Percentiles rank a stretch among this genome's conserved stretches.
Conservation (phyloP, 2,329 filamentous ascomycete genomes). For the Spiromastix sp. region DNA sequence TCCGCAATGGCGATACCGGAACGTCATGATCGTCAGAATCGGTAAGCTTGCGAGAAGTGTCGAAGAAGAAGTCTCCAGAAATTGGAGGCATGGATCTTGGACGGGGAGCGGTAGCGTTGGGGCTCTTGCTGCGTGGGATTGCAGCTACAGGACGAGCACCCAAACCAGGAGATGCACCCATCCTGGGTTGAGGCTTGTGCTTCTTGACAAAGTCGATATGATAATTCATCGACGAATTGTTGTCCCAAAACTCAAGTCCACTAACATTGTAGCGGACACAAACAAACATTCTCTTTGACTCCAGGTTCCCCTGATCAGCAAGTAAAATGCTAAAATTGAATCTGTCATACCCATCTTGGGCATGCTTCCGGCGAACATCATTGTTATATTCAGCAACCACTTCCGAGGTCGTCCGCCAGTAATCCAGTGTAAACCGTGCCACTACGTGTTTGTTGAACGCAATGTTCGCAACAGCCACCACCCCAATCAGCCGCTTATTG, state of each 20-base stretch:
- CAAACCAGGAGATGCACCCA: slow-evolving; percentile 38
- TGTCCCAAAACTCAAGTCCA: slow-evolving; percentile 89
- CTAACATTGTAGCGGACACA: slow-evolving; percentile 81
- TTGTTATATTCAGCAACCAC: slow-evolving; percentile 79
- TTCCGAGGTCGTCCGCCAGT: slow-evolving; percentile 98
- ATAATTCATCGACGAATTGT: slow-evolving; percentile 78
- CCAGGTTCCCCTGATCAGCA: slow-evolving; percentile 80
- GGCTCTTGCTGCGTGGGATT: slow-evolving; percentile 57
- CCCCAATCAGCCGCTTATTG: slow-evolving; percentile 76
- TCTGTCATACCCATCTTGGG: slow-evolving; percentile 61
- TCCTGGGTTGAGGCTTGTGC: slow-evolving; percentile 46
- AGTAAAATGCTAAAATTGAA: slow-evolving; percentile 94
- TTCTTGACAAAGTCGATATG: slow-evolving; percentile 89
- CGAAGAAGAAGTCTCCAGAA: slow-evolving; percentile 62
- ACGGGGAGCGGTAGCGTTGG: slow-evolving; percentile 39
- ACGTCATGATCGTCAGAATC: slow-evolving; percentile 2
- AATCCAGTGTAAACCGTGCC: slow-evolving; percentile 92
- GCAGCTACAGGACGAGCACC: slow-evolving; percentile 42
- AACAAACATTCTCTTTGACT: slow-evolving; percentile 84
- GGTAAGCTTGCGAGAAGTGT: slow-evolving; percentile 19
- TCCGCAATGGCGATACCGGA: background rate
- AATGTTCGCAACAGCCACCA: slow-evolving; percentile 75
- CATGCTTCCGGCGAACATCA: slow-evolving; percentile 59
- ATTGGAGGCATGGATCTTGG: slow-evolving; percentile 41
- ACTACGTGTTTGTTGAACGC: slow-evolving; percentile 80